Base-by-base conservation (phyloP, 768 basidiomycete species). In the Albatrellus ellisii region DNA sequence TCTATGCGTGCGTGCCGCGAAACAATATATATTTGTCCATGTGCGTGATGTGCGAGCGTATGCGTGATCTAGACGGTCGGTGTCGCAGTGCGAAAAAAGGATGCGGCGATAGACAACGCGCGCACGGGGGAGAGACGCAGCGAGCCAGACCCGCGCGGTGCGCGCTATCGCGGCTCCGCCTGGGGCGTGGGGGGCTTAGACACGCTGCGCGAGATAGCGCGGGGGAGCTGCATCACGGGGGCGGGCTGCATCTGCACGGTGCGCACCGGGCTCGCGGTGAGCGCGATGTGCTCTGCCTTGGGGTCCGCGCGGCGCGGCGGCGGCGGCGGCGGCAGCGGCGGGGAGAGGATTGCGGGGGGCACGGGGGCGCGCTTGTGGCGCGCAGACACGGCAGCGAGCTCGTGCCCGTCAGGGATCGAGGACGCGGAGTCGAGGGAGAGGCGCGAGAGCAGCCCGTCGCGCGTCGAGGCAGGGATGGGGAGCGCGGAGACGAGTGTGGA, bases 191-290 rank as follows among this genome's bases (percentile, higher is more conserved):
- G n/a, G n/a, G n/a, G n/a, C 21, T 43, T 50, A 7, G 34, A 32
- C 26, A 41, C 21, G 8, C 18, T 40, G 6, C 47, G 43, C 20
- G 28, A 15, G 15, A 50, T 50, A 15, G 20, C 36, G 4, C 38
- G 41, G 1, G 49, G 49, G 14, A 50, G 49, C 18, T 45, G 41
- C 49, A 50, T 50, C 17, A 21, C 17, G 2, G 44, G 25, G 9
- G 38, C 47, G 4, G 49, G 49, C n/a, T 50, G 47, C 47, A 50
- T 48, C 32, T 50, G 49, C 24, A 38, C 41, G 7, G 49, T 50
- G 40, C 42, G 49, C 21, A 50, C 48, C 2, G 47, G 36, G 10
- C 33, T 51, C n/a, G 48, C 38, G 10, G 41, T 34, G 4, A 49
- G 39, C 24, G 50, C 26, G 17, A 51, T 51, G 8, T 49, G 44